Percentiles rank a stretch among this genome's conserved stretches.
Evolutionary conservation across 1,284 basidiomycete species (phyloP).

Genomic region (Neotropicomus parvogracilis): DNA sequence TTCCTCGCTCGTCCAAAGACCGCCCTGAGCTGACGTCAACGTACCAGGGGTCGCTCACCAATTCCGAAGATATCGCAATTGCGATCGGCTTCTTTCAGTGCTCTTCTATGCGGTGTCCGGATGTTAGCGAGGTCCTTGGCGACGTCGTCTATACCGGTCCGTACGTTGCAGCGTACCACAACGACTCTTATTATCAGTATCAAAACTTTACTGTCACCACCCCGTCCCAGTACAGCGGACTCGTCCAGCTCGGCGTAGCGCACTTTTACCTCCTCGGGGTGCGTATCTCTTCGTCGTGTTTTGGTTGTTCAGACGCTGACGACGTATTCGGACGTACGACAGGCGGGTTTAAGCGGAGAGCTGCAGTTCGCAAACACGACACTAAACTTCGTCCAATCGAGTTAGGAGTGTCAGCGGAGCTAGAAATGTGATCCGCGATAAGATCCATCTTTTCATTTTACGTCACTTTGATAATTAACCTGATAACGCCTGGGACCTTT

Average conservation of each 20-base stretch:
- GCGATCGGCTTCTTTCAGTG: slow-evolving; percentile 43
- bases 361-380: background rate
- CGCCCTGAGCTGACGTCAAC: background rate
- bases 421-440: too few relatives aligned
- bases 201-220: slow-evolving; percentile 52
- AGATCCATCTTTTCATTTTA: too few relatives aligned
- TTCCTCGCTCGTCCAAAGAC: background rate
- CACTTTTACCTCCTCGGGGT: slow-evolving; percentile 12
- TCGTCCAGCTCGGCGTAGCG: slow-evolving; percentile 42
- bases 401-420: background rate
- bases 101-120: slow-evolving; percentile 7
- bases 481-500: too few relatives aligned
- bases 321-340: too few relatives aligned
- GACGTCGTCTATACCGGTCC: slow-evolving; percentile 44
- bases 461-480: too few relatives aligned
- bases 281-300: background rate
- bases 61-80: slow-evolving; percentile 38
- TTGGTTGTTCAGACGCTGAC: too few relatives aligned
- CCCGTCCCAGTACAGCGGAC: slow-evolving; percentile 34
- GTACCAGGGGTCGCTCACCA: too few relatives aligned
- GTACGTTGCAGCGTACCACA: slow-evolving; percentile 36
- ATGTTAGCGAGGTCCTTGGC: slow-evolving; percentile 37
- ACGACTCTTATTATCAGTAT: slow-evolving; percentile 34
- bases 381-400: background rate
- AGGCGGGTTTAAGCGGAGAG: background rate